These are phyloP conservation scores for Eutrema japonicum DNA, from an alignment of 345 rosid species.

Conservation along the genomic window DNA sequence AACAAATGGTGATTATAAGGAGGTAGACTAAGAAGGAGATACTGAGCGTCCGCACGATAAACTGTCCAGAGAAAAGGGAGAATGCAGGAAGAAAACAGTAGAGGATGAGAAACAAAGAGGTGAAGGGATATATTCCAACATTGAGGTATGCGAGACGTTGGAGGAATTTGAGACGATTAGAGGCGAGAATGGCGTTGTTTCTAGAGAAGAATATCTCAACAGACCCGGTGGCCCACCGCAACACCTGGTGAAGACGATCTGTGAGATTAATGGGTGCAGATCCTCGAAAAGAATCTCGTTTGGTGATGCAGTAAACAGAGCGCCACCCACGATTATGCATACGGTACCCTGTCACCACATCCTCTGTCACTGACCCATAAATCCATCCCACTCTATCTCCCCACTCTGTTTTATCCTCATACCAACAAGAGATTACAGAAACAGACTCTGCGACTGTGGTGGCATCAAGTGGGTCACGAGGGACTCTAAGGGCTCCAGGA, in stretches of 20 bases:
- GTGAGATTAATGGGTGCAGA: constrained; percentile 96
- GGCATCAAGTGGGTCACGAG: constrained; percentile 91
- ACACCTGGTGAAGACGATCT: constrained; percentile 91
- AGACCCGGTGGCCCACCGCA: constrained; percentile 96
- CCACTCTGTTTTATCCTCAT: constrained; percentile 98
- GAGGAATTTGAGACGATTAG: constrained; percentile 66
- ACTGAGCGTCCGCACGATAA: constrained; percentile 71
- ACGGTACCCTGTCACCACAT: constrained; percentile 94
- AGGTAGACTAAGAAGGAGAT: constrained; percentile 69
- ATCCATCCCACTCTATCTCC: constrained; percentile 98
- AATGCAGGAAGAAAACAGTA: constrained; percentile 96
- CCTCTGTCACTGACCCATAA: constrained; percentile 96
- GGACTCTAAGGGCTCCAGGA: constrained; percentile 76
- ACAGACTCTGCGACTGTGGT: constrained; percentile 87
- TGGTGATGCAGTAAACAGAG: constrained; percentile 85
- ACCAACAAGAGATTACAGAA: constrained; percentile 97
- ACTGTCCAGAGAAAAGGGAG: constrained; percentile 87
- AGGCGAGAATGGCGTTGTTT: constrained; percentile 81
- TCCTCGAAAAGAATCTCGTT: constrained; percentile 86
- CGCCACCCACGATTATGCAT: constrained; percentile 99
- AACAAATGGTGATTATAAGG: constrained; percentile 62
- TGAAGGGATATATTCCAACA: constrained; percentile 96
- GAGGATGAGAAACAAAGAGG: constrained; percentile 80
- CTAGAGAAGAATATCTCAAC: constrained; percentile 96
- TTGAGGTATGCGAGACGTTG: constrained; percentile 87